Conservation (phyloP, 345 rosid species). For the Zanthoxylum bungeanum region DNA sequence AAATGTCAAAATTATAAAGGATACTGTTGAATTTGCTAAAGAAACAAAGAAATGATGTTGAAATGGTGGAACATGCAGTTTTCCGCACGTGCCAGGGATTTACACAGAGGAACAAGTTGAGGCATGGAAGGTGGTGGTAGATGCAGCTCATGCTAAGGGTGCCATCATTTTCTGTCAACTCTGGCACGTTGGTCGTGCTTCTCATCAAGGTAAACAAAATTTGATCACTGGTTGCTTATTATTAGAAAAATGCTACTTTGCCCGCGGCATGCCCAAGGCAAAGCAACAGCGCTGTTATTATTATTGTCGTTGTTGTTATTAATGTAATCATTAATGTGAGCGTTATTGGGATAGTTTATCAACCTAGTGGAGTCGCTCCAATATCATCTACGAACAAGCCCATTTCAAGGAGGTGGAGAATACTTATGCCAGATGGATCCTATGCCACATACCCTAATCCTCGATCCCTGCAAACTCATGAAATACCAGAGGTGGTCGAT, state of each 20-base stretch:
- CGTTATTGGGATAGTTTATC: conserved; percentile 45
- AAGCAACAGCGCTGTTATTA: too few relatives aligned
- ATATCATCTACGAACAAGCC: conserved; percentile 67
- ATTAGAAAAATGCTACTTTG: too few relatives aligned
- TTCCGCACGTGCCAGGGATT: conserved; percentile 85
- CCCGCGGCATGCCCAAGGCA: too few relatives aligned
- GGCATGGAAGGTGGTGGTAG: conserved; percentile 79
- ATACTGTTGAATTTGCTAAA: neutral
- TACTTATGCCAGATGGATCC: conserved; percentile 61
- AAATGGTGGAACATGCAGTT: conserved; percentile 35
- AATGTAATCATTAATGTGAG: too few relatives aligned
- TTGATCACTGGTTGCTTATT: neutral
- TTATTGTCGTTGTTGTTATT: too few relatives aligned
- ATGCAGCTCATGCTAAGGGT: conserved; percentile 77
- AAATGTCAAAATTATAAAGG: too few relatives aligned
- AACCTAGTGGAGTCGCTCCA: conserved; percentile 69
- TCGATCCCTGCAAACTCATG: conserved; percentile 37
- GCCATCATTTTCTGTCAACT: conserved; percentile 80
- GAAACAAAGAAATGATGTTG: conserved; percentile 2
- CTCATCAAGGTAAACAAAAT: conserved; percentile 43
- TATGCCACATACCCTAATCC: conserved; percentile 49
- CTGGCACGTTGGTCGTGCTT: conserved; percentile 95
- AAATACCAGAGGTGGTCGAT: conserved; percentile 51
- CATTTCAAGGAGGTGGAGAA: conserved; percentile 61
- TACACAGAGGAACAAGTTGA: conserved; percentile 73